These are phyloP conservation scores for Teunomyces panamensis DNA, from an alignment of 805 yeast genomes.

Conservation along the genomic window DNA sequence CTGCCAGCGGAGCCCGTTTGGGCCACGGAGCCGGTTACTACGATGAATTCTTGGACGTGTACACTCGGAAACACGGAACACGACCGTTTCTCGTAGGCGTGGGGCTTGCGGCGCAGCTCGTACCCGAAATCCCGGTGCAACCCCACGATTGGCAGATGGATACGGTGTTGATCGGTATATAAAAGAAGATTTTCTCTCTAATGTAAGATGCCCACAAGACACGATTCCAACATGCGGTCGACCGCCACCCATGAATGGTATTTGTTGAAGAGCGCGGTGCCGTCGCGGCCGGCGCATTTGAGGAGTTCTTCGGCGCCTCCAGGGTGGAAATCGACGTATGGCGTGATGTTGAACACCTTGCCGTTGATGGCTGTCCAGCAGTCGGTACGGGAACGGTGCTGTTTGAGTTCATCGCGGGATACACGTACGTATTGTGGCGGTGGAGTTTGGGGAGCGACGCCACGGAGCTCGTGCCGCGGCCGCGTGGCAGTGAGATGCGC, in stretches of 20 bases:
- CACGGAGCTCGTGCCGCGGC: slow-evolving; percentile 50
- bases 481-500: slow-evolving; percentile 51
- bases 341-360: slow-evolving; percentile 82
- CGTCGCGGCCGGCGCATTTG: slow-evolving; percentile 81
- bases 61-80: slow-evolving; percentile 15
- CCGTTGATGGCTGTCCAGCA: slow-evolving; percentile 85
- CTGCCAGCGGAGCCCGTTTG: slow-evolving; percentile 49
- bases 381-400: slow-evolving; percentile 61
- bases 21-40: slow-evolving; percentile 96
- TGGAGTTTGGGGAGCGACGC: slow-evolving; percentile 48
- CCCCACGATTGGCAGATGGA: slow-evolving; percentile 63
- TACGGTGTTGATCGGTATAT: slow-evolving; percentile 45
- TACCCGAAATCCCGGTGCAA: slow-evolving; percentile 53
- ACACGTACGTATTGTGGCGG: slow-evolving; percentile 51
- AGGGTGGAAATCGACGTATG: slow-evolving; percentile 84
- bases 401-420: slow-evolving; percentile 53
- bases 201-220: slow-evolving; percentile 62
- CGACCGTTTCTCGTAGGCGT: slow-evolving; percentile 56
- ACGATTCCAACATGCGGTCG: slow-evolving; percentile 74
- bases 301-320: slow-evolving; percentile 82
- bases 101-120: slow-evolving; percentile 63
- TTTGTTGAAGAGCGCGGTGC: slow-evolving; percentile 69
- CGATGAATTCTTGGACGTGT: slow-evolving; percentile 52
- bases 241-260: slow-evolving; percentile 76
- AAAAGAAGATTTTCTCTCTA: not conserved